Conservation (phyloP, 2,329 filamentous ascomycete species). For the Verticillium isaacii region DNA sequence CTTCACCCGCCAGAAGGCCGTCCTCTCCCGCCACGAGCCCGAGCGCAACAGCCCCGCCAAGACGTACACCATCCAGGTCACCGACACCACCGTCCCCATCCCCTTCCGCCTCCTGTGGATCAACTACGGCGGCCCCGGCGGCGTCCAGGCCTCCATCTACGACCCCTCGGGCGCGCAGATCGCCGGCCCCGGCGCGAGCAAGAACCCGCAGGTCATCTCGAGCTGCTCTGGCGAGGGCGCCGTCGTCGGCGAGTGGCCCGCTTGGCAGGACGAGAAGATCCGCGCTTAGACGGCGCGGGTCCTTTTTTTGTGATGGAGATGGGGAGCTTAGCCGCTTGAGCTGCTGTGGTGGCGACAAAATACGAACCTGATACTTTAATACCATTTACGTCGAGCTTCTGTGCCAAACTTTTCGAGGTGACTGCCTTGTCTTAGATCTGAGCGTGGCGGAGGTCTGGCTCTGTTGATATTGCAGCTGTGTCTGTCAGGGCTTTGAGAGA, state of each 20-base stretch:
- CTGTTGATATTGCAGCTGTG: no score
- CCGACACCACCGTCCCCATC: not conserved
- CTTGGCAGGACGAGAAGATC: not conserved
- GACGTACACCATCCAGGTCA: not conserved
- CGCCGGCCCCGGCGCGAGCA: not conserved
- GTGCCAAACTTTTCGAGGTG: no score
- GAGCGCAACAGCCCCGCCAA: not conserved
- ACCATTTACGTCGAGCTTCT: no score
- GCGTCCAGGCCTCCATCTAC: not conserved
- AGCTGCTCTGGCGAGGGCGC: not conserved
- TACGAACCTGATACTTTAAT: no score
- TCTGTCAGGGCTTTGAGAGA: no score
- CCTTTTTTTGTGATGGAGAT: no score
- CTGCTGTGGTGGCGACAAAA: no score
- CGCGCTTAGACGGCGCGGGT: not conserved
- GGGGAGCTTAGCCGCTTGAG: no score
- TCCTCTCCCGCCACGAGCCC: not conserved
- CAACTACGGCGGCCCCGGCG: constrained; percentile 1
- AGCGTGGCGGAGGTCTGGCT: no score
- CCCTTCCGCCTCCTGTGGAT: constrained; percentile 5
- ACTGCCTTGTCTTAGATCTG: no score
- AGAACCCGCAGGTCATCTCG: not conserved
- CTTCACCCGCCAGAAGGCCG: not conserved
- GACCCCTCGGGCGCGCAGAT: not conserved
- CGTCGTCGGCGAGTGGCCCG: not conserved